phyloP scores from a whole-genome alignment of 1,139 yeast genomes.

The Blastobotrys apis region DNA sequence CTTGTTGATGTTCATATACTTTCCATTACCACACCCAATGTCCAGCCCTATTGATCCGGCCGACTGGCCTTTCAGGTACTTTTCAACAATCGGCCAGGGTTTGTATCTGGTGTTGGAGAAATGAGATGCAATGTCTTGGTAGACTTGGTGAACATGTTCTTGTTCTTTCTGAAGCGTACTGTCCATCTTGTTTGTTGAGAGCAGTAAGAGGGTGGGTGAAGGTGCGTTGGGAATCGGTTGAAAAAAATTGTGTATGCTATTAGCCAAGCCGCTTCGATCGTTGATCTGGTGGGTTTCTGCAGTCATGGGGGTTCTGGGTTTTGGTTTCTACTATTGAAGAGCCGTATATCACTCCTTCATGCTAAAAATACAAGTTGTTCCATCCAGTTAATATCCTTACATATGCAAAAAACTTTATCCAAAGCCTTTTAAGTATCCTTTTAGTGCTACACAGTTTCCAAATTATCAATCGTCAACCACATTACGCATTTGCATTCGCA shows the following conservation, averaged over 20 bases:
- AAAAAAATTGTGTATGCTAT: too few species aligned
- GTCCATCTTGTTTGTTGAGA: constrained; percentile 1
- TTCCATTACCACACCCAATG: constrained; percentile 95
- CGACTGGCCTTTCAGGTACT: constrained; percentile 47
- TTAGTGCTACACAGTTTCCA: background rate
- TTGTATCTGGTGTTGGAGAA: constrained; percentile 90
- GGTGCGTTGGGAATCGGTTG: background rate
- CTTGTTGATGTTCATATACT: constrained; percentile 69
- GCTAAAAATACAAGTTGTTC: too few species aligned
- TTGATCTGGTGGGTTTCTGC: too few species aligned
- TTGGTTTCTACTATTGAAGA: too few species aligned
- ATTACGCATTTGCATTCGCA: constrained; percentile 3
- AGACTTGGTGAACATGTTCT: constrained; percentile 79
- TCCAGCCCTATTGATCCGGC: constrained; percentile 50
- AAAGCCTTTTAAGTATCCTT: too few species aligned
- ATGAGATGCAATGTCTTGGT: constrained; percentile 87
- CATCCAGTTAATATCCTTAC: too few species aligned
- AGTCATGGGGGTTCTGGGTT: too few species aligned
- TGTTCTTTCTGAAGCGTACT: constrained; percentile 51
- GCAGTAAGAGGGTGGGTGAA: too few species aligned
- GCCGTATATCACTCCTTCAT: too few species aligned
- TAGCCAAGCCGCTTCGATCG: too few species aligned
- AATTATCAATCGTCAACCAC: constrained; percentile 1
- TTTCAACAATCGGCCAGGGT: constrained; percentile 95
- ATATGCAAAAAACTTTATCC: too few species aligned